phyloP scores from a whole-genome alignment of 495 filamentous ascomycete genomes.

The Daldinia bambusicola region DNA sequence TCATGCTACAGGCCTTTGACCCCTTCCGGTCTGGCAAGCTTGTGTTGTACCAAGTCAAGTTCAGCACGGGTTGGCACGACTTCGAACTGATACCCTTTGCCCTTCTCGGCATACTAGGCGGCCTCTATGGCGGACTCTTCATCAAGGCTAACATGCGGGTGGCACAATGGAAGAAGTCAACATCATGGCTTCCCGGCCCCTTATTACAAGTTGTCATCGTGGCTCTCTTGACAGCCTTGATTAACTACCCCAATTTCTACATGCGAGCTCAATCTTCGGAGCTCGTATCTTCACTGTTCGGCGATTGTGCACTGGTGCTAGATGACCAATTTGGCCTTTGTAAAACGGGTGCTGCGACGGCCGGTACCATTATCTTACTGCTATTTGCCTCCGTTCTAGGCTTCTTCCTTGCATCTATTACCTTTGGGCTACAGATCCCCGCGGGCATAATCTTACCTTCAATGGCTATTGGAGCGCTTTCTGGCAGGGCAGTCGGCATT shows the following conservation, averaged over 20 bases:
- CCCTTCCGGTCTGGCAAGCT: slow-evolving; percentile 97
- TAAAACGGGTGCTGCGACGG: slow-evolving; percentile 74
- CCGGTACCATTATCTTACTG: slow-evolving; percentile 80
- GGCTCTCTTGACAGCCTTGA: slow-evolving; percentile 80
- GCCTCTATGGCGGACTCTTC: slow-evolving; percentile 92
- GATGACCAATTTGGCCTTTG: slow-evolving; percentile 92
- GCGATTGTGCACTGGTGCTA: slow-evolving; percentile 80
- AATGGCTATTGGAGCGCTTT: slow-evolving; percentile 95
- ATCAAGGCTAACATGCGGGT: slow-evolving; percentile 94
- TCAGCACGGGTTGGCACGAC: slow-evolving; percentile 90
- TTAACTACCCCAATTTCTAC: slow-evolving; percentile 95
- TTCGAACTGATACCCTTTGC: slow-evolving; percentile 93
- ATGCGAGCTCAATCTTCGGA: slow-evolving; percentile 93
- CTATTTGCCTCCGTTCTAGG: slow-evolving; percentile 82
- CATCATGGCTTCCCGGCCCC: slow-evolving; percentile 69
- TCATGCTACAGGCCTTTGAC: slow-evolving; percentile 90
- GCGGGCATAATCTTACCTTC: slow-evolving; percentile 96
- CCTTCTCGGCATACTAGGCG: slow-evolving; percentile 87
- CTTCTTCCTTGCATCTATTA: slow-evolving; percentile 85
- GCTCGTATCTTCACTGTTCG: slow-evolving; percentile 90
- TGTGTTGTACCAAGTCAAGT: slow-evolving; percentile 96
- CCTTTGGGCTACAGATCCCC: slow-evolving; percentile 96
- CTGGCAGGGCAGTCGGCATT: slow-evolving; percentile 91
- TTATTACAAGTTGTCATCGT: slow-evolving; percentile 79
- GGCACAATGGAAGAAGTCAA: slow-evolving; percentile 79